Evolutionary conservation across 108 stramenopile genomes (phyloP).

Genomic region (Skeletonema grethae): DNA sequence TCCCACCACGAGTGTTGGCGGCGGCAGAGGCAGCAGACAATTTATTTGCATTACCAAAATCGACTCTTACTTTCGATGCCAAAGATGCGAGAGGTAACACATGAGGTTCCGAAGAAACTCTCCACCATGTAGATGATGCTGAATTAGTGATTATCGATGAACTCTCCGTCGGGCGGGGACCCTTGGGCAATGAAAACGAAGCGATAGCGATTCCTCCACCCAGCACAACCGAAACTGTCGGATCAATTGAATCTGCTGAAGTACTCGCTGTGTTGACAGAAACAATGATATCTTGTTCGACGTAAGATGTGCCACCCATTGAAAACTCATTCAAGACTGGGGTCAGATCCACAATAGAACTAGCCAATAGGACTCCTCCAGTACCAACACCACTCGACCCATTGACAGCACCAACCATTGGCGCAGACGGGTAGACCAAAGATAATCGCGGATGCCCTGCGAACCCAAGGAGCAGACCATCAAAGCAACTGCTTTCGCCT

Average conservation of each 20-base stretch:
- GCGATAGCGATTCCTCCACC: constrained; percentile 84
- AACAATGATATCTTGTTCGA: constrained; percentile 76
- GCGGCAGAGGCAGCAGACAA: constrained; percentile 7
- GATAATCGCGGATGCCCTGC: constrained; percentile 74
- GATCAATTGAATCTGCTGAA: constrained; percentile 23
- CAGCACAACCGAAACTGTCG: constrained; percentile 67
- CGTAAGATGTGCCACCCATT: constrained; percentile 59
- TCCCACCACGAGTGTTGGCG: constrained; percentile 11
- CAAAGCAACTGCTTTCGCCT: constrained; percentile 32
- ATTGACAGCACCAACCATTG: constrained; percentile 33
- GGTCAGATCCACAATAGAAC: constrained; percentile 75
- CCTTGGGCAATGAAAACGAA: constrained; percentile 47
- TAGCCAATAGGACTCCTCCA: constrained; percentile 65
- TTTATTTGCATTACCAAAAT: constrained; percentile 19
- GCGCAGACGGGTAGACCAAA: constrained; percentile 53
- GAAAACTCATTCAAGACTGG: constrained; percentile 55
- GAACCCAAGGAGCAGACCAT: constrained; percentile 76
- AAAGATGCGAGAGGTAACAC: constrained; percentile 66
- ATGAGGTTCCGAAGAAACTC: constrained; percentile 70
- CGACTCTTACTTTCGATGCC: constrained; percentile 27
- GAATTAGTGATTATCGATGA: constrained; percentile 6
- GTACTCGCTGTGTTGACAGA: constrained; percentile 34
- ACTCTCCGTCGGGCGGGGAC: constrained; percentile 25
- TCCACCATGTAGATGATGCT: constrained; percentile 54
- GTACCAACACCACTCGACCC: constrained; percentile 26